Evolutionary conservation across 2,329 filamentous ascomycete genomes (phyloP).

Genomic region (Periconia digitata): DNA sequence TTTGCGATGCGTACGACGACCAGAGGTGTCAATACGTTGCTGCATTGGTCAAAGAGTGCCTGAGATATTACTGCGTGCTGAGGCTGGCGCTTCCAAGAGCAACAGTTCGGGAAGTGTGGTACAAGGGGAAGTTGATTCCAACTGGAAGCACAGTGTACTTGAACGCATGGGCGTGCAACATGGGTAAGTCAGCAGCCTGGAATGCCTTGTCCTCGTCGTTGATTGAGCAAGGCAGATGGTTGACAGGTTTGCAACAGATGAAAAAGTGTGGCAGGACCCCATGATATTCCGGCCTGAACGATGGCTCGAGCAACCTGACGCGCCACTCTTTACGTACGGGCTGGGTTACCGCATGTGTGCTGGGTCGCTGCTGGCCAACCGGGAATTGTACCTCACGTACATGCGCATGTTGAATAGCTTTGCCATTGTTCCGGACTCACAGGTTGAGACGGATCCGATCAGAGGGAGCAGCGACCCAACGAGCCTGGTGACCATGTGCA

Average conservation of each 20-base stretch:
- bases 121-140: constrained; percentile 61
- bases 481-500: constrained; percentile 63
- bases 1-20: constrained; percentile 64
- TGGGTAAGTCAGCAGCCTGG: constrained; percentile 54
- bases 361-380: constrained; percentile 63
- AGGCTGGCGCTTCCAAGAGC: constrained; percentile 63
- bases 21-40: constrained; percentile 65
- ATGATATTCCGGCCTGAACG: constrained; percentile 62
- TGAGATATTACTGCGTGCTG: constrained; percentile 65
- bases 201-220: neutral
- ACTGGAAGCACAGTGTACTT: constrained; percentile 66
- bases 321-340: constrained; percentile 66
- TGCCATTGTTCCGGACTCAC: constrained; percentile 56
- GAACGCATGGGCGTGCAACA: constrained; percentile 70
- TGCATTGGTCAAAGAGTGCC: constrained; percentile 64
- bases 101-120: constrained; percentile 61
- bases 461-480: constrained; percentile 62
- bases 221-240: neutral
- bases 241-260: constrained; percentile 41
- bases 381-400: constrained; percentile 66
- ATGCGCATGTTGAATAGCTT: constrained; percentile 65
- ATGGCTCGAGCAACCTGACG: constrained; percentile 65
- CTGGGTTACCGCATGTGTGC: constrained; percentile 70
- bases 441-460: constrained; percentile 62
- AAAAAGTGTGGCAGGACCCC: constrained; percentile 60